Conservation (phyloP, 140 eudicot species). For the Bidens hawaiensis region DNA sequence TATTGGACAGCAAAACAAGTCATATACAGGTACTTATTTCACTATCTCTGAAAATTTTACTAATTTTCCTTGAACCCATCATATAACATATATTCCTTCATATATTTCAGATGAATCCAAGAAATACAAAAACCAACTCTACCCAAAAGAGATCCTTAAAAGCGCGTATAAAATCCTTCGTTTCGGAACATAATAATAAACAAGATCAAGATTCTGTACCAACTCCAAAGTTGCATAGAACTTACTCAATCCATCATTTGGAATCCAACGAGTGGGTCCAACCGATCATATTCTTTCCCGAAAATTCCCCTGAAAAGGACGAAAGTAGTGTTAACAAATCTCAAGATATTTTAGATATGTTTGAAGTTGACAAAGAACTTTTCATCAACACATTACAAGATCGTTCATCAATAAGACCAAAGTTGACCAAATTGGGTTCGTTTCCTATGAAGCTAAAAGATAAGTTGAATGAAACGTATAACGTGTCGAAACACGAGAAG, state of each 20-base stretch:
- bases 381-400: constrained; percentile 32
- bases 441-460: constrained; percentile 41
- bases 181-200: constrained; percentile 29
- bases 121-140: constrained; percentile 7
- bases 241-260: constrained; percentile 62
- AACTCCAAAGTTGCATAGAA: constrained; percentile 36
- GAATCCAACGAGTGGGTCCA: constrained; percentile 51
- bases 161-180: constrained; percentile 59
- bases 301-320: constrained; percentile 19
- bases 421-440: constrained; percentile 22
- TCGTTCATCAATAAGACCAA: constrained; percentile 26
- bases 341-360: constrained; percentile 47
- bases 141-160: constrained; percentile 37
- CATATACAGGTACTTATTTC: constrained; percentile 34
- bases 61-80: background rate
- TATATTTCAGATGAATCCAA: constrained; percentile 38
- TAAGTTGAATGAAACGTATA: constrained; percentile 55
- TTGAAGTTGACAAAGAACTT: constrained; percentile 47
- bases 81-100: background rate
- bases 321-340: constrained; percentile 24
- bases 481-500: constrained; percentile 28
- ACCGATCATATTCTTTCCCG: constrained; percentile 41
- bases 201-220: constrained; percentile 26
- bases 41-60: background rate
- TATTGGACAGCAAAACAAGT: constrained; percentile 33